Evolutionary conservation across 768 basidiomycete species (phyloP).

Genomic region (Naganishia randhawae): DNA sequence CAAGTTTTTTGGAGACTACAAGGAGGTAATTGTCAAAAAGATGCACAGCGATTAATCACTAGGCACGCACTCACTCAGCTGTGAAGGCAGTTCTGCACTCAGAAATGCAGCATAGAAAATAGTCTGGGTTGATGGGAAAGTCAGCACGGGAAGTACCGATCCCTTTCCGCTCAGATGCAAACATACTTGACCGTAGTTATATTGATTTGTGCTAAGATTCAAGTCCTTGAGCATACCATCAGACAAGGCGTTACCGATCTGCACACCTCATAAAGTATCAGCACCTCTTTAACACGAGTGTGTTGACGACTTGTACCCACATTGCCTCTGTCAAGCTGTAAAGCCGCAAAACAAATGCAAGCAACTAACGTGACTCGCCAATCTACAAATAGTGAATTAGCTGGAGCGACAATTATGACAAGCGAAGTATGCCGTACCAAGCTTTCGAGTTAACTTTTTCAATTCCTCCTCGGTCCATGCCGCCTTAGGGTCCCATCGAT

Average conservation of each 20-base stretch:
- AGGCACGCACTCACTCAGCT: slow-evolving; percentile 22
- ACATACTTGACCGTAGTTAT: slow-evolving; percentile 31
- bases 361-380: slow-evolving; percentile 31
- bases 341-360: slow-evolving; percentile 32
- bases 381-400: slow-evolving; percentile 1
- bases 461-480: slow-evolving; percentile 37
- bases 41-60: neutral
- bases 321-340: slow-evolving; percentile 37
- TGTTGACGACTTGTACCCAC: slow-evolving; percentile 17
- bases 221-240: slow-evolving; percentile 38
- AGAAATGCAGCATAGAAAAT: slow-evolving; percentile 39
- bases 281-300: neutral
- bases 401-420: neutral
- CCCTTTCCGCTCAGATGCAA: neutral
- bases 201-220: slow-evolving; percentile 36
- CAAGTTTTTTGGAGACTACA: slow-evolving; percentile 34
- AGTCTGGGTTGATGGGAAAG: slow-evolving; percentile 19
- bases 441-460: slow-evolving; percentile 30
- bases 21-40: neutral
- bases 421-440: slow-evolving; percentile 22
- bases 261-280: neutral
- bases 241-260: slow-evolving; percentile 37
- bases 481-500: slow-evolving; percentile 38
- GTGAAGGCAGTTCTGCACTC: slow-evolving; percentile 36
- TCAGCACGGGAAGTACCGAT: neutral